Percentiles rank a stretch among this genome's conserved stretches.
Conservation (phyloP, 768 basidiomycete species). For the Agrocybe pediades region DNA sequence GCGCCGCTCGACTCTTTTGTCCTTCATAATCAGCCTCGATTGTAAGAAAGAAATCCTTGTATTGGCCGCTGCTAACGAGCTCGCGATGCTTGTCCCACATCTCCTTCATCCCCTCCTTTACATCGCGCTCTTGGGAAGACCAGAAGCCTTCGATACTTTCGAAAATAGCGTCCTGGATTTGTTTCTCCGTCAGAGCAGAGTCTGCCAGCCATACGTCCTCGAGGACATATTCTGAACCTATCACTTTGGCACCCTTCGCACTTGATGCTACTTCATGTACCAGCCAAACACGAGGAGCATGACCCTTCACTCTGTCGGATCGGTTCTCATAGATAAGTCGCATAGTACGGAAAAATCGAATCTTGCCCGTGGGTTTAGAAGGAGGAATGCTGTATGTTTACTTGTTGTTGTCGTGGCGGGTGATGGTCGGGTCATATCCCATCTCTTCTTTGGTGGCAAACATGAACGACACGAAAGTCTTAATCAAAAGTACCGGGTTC, state of each 20-base stretch:
- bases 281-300: too few species aligned
- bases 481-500: background rate
- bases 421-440: background rate
- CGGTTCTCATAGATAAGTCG: too few species aligned
- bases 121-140: background rate
- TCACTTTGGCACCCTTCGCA: background rate
- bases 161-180: background rate
- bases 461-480: background rate
- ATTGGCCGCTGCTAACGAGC: background rate
- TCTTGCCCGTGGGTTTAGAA: too few species aligned
- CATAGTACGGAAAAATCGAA: too few species aligned
- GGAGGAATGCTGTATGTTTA: background rate
- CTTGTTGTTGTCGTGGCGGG: background rate
- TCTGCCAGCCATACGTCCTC: conserved; percentile 3
- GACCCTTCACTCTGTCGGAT: too few species aligned
- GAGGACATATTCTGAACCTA: background rate
- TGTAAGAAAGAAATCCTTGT: background rate
- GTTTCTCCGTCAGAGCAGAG: background rate
- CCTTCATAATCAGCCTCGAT: background rate
- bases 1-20: background rate
- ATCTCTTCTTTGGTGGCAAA: background rate
- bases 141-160: background rate
- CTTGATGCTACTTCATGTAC: too few species aligned
- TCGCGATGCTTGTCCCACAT: background rate
- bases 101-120: background rate